Percentiles rank a stretch among this genome's conserved stretches.
Conservation (phyloP, 1,284 basidiomycete species). For the Bjerkandera adusta region DNA sequence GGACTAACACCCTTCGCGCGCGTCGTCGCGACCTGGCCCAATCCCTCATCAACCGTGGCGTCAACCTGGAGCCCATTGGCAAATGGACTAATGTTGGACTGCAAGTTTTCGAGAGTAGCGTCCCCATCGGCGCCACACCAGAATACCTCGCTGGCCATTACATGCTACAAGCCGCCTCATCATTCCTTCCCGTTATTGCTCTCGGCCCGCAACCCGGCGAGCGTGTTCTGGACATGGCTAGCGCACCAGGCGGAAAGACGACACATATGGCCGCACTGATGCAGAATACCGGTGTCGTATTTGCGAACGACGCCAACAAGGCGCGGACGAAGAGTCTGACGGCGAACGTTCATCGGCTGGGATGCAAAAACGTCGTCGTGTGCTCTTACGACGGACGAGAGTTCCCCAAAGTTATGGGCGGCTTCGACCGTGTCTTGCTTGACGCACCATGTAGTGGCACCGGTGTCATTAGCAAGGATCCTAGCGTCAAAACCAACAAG, state of each 20-base stretch:
- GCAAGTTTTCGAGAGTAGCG: conserved; percentile 95
- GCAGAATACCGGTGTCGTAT: conserved; percentile 97
- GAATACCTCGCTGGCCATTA: conserved; percentile 99
- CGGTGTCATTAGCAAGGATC: conserved; percentile 97
- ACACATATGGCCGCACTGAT: conserved; percentile 95
- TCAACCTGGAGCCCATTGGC: conserved; percentile 96
- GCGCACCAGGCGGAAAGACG: conserved; percentile 97
- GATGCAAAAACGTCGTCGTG: conserved; percentile 97
- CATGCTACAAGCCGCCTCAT: conserved; percentile 99
- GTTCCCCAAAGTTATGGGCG: conserved; percentile 99
- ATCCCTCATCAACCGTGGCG: conserved; percentile 92
- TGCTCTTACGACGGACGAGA: conserved; percentile 98
- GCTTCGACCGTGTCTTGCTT: conserved; percentile 94
- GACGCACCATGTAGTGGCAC: conserved; percentile 99
- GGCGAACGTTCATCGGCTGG: conserved; percentile 95
- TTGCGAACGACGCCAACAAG: conserved; percentile 98
- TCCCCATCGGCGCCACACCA: conserved; percentile 96
- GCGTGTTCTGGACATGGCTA: conserved; percentile 97
- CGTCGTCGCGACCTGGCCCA: conserved; percentile 94
- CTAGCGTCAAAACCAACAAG: conserved; percentile 98
- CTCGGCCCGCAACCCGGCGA: conserved; percentile 92
- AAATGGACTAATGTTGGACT: conserved; percentile 99
- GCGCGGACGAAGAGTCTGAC: conserved; percentile 93
- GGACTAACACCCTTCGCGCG: conserved; percentile 95
- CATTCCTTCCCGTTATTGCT: conserved; percentile 98